Percentiles rank a stretch among this genome's conserved stretches.
These are phyloP conservation scores for Alternaria angustiovoidea DNA, from an alignment of 2,329 filamentous ascomycete species.

Conservation along the genomic window DNA sequence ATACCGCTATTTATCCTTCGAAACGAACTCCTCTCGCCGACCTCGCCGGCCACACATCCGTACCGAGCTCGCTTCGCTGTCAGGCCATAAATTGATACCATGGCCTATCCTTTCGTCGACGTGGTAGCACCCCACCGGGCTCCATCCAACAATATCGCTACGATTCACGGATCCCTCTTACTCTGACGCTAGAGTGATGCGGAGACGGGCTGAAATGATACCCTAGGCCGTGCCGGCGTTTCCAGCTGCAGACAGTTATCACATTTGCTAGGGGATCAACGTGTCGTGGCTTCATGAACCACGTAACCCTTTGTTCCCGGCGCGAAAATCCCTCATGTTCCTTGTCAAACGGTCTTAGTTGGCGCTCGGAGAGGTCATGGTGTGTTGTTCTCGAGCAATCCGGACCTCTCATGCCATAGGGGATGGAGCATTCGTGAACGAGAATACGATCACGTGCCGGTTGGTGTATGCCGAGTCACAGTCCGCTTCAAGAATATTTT, in stretches of 20 bases:
- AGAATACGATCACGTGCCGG: slow-evolving; percentile 49
- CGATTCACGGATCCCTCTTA: slow-evolving; percentile 54
- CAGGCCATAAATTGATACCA: slow-evolving; percentile 48
- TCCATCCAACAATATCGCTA: slow-evolving; percentile 56
- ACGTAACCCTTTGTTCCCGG: slow-evolving; percentile 52
- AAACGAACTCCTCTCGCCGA: slow-evolving; percentile 33
- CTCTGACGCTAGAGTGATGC: slow-evolving; percentile 55
- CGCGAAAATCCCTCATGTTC: slow-evolving; percentile 51
- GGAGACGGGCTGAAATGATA: slow-evolving; percentile 55
- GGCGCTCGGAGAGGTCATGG: slow-evolving; percentile 30
- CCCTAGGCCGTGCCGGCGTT: slow-evolving; percentile 53
- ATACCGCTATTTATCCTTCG: slow-evolving; percentile 53
- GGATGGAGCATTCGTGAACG: slow-evolving; percentile 49
- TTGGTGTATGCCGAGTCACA: slow-evolving; percentile 46
- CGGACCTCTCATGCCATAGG: slow-evolving; percentile 41
- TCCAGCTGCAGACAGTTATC: slow-evolving; percentile 55
- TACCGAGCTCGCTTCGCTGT: slow-evolving; percentile 42
- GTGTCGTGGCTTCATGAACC: slow-evolving; percentile 56
- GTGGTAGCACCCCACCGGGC: slow-evolving; percentile 53
- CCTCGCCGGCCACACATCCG: slow-evolving; percentile 34
- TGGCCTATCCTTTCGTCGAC: slow-evolving; percentile 50
- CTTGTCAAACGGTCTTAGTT: slow-evolving; percentile 48
- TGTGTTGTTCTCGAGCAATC: slow-evolving; percentile 38
- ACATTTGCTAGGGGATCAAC: slow-evolving; percentile 52
- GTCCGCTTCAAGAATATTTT: slow-evolving; percentile 38